These are phyloP conservation scores for Aureobasidium mangrovei DNA, from an alignment of 2,329 filamentous ascomycete species.

Conservation along the genomic window DNA sequence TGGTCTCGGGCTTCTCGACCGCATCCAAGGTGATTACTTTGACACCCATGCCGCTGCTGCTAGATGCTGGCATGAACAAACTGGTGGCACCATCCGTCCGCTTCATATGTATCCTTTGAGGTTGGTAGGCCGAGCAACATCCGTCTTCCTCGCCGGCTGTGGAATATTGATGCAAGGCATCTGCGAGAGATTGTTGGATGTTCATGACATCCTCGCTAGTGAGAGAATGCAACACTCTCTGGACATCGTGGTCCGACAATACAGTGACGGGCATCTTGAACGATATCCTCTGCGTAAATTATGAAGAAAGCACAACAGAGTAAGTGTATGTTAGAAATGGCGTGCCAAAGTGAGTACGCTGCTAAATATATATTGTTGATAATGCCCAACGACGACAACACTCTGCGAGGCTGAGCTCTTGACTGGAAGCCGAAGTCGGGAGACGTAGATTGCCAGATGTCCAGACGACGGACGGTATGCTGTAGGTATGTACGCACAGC, in stretches of 20 bases:
- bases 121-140: constrained; percentile 53
- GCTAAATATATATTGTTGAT: too few species aligned
- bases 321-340: not conserved
- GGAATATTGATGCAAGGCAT: constrained; percentile 57
- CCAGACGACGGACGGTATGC: too few species aligned
- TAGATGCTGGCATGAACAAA: constrained; percentile 59
- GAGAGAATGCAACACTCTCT: constrained; percentile 46
- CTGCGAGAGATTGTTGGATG: constrained; percentile 50
- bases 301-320: not conserved
- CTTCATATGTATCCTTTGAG: constrained; percentile 51
- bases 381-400: too few species aligned
- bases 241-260: constrained; percentile 49
- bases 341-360: too few species aligned
- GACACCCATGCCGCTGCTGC: constrained; percentile 51
- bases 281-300: not conserved
- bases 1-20: constrained; percentile 7
- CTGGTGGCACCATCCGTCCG: constrained; percentile 54
- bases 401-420: too few species aligned
- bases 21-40: constrained; percentile 53
- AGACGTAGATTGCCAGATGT: too few species aligned
- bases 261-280: constrained; percentile 50
- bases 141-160: constrained; percentile 49
- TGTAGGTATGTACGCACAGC: too few species aligned
- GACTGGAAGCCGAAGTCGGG: too few species aligned
- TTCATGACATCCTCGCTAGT: constrained; percentile 47